Conservation (phyloP, 495 filamentous ascomycete genomes). For the Penicillium cosmopolitanum region DNA sequence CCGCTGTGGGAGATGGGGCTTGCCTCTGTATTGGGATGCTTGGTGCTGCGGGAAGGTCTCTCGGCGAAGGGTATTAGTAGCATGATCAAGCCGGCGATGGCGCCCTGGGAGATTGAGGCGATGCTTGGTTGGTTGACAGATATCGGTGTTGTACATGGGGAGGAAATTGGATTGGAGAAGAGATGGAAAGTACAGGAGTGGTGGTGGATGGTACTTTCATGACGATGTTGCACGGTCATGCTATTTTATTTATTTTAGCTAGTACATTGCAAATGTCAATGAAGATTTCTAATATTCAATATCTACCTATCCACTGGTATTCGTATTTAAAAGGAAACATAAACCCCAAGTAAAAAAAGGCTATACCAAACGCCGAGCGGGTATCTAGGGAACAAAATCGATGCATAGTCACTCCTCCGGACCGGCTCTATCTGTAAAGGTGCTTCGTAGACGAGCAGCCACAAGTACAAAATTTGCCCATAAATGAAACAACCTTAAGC, state of each 20-base stretch:
- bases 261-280: neutral
- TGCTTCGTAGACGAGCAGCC: no score
- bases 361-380: conserved; percentile 21
- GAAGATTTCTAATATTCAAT: neutral
- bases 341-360: neutral
- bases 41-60: conserved; percentile 64
- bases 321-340: neutral
- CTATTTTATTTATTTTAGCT: neutral
- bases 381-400: conserved; percentile 3
- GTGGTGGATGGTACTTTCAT: conserved; percentile 66
- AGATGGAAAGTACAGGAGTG: conserved; percentile 61
- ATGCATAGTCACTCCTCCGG: neutral
- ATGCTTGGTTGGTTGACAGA: conserved; percentile 66
- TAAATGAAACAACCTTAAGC: neutral
- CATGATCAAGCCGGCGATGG: conserved; percentile 63
- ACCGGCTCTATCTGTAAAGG: neutral
- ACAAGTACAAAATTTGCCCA: no score
- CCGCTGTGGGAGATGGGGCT: conserved; percentile 69
- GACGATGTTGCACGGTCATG: neutral
- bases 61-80: conserved; percentile 52
- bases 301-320: neutral
- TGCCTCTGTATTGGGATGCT: conserved; percentile 57
- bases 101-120: conserved; percentile 67
- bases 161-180: conserved; percentile 32
- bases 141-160: conserved; percentile 46